phyloP scores from a whole-genome alignment of 345 rosid genomes.

The Moricandia arvensis region DNA sequence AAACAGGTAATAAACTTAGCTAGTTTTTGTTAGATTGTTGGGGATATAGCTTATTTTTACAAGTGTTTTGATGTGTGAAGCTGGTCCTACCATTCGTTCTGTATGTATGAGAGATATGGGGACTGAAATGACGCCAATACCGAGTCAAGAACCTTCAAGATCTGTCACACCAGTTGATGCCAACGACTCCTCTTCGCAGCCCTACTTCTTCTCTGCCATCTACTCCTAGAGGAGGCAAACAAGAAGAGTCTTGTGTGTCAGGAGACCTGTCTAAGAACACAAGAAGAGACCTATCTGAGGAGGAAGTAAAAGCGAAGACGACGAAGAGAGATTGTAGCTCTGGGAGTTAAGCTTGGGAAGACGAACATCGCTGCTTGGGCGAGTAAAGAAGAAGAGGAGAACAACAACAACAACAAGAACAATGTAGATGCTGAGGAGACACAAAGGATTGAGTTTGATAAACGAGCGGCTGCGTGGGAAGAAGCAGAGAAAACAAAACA shows the following conservation, averaged over 20 bases:
- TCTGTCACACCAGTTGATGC: conserved; percentile 79
- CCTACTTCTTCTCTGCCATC: conserved; percentile 77
- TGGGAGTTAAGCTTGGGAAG: conserved; percentile 85
- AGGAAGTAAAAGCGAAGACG: conserved; percentile 69
- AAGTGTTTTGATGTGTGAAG: conserved; percentile 42
- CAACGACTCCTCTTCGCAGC: conserved; percentile 79
- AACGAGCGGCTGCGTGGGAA: conserved; percentile 85
- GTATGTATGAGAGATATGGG: conserved; percentile 99
- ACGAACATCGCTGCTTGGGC: conserved; percentile 95
- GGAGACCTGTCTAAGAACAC: conserved; percentile 14
- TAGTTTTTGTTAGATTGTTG: neutral
- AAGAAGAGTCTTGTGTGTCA: conserved; percentile 19
- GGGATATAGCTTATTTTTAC: neutral
- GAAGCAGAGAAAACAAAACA: conserved; percentile 88
- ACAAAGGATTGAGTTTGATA: conserved; percentile 46
- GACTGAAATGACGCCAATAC: conserved; percentile 92
- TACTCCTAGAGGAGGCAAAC: conserved; percentile 54
- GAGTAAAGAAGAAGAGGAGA: conserved; percentile 73
- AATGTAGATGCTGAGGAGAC: conserved; percentile 41
- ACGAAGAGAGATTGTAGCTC: conserved; percentile 82
- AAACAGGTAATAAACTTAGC: conserved; percentile 44
- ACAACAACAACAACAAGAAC: neutral
- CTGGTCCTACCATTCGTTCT: conserved; percentile 71
- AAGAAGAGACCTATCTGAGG: conserved; percentile 53
- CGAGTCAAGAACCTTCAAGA: conserved; percentile 95